Evolutionary conservation across 2,329 filamentous ascomycete genomes (phyloP).

Genomic region (Sordariomycetes sp.): DNA sequence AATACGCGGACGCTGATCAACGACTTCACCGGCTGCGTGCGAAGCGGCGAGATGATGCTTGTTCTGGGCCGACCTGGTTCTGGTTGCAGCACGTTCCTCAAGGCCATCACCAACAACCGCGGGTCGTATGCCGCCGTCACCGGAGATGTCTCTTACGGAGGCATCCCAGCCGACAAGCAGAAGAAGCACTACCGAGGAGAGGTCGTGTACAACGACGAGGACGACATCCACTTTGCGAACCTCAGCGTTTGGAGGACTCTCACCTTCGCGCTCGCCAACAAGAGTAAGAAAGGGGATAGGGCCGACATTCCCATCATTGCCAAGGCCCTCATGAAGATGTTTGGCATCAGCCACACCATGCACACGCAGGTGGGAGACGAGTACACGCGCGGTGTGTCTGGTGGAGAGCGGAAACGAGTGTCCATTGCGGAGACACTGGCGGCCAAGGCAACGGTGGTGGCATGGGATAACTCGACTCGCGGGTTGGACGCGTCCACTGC

Average conservation of each 20-base stretch:
- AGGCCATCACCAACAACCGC: slow-evolving; percentile 37
- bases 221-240: slow-evolving; percentile 53
- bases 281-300: slow-evolving; percentile 39
- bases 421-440: slow-evolving; percentile 59
- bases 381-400: slow-evolving; percentile 60
- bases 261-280: slow-evolving; percentile 48
- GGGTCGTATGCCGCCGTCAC: neutral
- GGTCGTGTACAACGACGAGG: slow-evolving; percentile 55
- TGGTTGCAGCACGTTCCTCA: slow-evolving; percentile 47
- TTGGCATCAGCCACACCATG: slow-evolving; percentile 66
- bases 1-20: neutral
- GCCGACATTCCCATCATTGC: slow-evolving; percentile 57
- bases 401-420: slow-evolving; percentile 72
- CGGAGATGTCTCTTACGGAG: slow-evolving; percentile 3
- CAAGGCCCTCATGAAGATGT: slow-evolving; percentile 64
- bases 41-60: slow-evolving; percentile 24
- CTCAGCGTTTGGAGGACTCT: slow-evolving; percentile 55
- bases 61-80: slow-evolving; percentile 40
- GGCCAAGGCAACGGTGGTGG: slow-evolving; percentile 9
- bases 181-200: slow-evolving; percentile 36
- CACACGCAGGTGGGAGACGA: slow-evolving; percentile 69
- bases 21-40: slow-evolving; percentile 40
- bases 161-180: slow-evolving; percentile 21
- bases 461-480: slow-evolving; percentile 20
- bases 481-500: slow-evolving; percentile 11